A percentile compares a stretch with the other conserved stretches of the same genome.
Evolutionary conservation across 2,329 filamentous ascomycete species (phyloP).

Genomic region (Incumbomyces lentus): DNA sequence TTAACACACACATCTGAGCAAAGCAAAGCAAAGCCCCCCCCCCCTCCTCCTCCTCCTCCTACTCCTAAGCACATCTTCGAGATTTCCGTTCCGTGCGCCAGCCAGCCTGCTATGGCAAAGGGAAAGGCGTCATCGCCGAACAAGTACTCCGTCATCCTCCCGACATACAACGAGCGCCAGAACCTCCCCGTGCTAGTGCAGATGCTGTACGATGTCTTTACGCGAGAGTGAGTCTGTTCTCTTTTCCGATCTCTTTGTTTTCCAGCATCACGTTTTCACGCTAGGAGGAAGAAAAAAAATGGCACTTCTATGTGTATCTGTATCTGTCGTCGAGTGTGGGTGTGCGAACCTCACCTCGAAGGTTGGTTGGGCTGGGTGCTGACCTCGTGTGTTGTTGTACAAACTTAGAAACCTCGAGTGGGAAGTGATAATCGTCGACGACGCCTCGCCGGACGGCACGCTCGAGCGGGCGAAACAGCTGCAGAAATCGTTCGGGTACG

Average conservation of each 20-base stretch:
- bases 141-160: constrained; percentile 95
- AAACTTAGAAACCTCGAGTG: constrained; percentile 76
- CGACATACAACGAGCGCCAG: constrained; percentile 95
- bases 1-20: neutral
- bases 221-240: constrained; percentile 59
- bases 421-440: constrained; percentile 97
- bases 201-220: constrained; percentile 87
- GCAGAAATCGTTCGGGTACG: constrained; percentile 65
- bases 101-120: neutral
- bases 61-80: too few relatives aligned
- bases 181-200: constrained; percentile 95
- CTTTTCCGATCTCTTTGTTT: neutral
- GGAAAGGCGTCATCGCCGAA: constrained; percentile 34
- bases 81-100: too few relatives aligned
- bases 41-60: too few relatives aligned
- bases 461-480: constrained; percentile 85
- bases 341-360: too few relatives aligned
- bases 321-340: too few relatives aligned
- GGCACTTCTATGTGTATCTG: too few relatives aligned
- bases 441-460: constrained; percentile 92
- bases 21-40: neutral
- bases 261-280: neutral
- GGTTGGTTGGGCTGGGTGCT: too few relatives aligned
- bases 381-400: too few relatives aligned
- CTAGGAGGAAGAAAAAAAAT: too few relatives aligned